Evolutionary conservation across 2,329 filamentous ascomycete species (phyloP).

Genomic region (Talaromyces marneffei): DNA sequence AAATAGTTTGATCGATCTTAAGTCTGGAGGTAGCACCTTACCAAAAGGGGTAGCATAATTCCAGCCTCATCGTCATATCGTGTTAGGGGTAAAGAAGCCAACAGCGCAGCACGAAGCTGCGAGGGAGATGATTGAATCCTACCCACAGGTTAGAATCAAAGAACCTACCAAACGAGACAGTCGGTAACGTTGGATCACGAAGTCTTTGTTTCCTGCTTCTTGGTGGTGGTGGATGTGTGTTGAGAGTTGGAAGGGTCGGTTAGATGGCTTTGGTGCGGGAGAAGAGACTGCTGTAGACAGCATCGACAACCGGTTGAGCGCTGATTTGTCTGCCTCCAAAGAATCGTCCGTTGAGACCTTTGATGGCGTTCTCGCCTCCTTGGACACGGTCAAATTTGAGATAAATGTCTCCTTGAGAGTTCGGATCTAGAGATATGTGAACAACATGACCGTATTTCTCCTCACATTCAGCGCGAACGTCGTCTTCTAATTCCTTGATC

Average conservation of each 20-base stretch:
- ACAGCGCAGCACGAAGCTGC: conserved; percentile 1
- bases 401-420: conserved; percentile 93
- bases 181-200: conserved; percentile 15
- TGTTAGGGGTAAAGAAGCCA: background rate
- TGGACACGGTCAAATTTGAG: conserved; percentile 96
- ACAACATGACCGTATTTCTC: conserved; percentile 95
- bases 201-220: background rate
- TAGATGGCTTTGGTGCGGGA: conserved; percentile 75
- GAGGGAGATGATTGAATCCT: conserved; percentile 19
- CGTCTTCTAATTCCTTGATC: conserved; percentile 90
- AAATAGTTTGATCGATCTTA: background rate
- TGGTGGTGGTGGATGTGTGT: background rate
- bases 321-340: conserved; percentile 92
- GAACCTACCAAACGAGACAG: conserved; percentile 24
- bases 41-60: conserved; percentile 13
- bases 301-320: conserved; percentile 92
- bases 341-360: conserved; percentile 92
- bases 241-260: conserved; percentile 24
- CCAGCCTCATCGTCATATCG: conserved; percentile 6
- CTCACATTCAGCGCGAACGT: conserved; percentile 88
- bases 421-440: conserved; percentile 90
- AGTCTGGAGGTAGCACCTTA: conserved; percentile 16
- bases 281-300: conserved; percentile 96
- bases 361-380: conserved; percentile 94
- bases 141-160: conserved; percentile 18